Percentiles rank a stretch among this genome's conserved stretches.
phyloP scores from a whole-genome alignment of 768 basidiomycete species.

The Suillus decipiens region DNA sequence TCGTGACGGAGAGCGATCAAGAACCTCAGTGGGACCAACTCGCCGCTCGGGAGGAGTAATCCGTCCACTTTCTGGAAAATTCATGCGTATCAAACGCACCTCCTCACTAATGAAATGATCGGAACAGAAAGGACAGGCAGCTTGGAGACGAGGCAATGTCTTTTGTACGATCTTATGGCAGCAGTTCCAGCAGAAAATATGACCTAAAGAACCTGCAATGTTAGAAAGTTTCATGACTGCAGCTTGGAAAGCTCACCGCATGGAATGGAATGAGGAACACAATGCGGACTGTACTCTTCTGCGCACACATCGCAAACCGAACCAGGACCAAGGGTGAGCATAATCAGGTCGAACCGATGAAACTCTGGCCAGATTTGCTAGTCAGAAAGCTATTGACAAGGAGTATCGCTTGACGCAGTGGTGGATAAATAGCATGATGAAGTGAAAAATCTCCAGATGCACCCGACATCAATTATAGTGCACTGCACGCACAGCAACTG shows the following conservation, averaged over 20 bases:
- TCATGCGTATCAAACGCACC: conserved; percentile 76
- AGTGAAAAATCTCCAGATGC: conserved; percentile 34
- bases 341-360: conserved; percentile 42
- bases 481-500: conserved; percentile 17
- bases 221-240: neutral
- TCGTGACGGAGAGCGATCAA: conserved; percentile 44
- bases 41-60: conserved; percentile 58
- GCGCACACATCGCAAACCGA: conserved; percentile 90
- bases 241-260: conserved; percentile 55
- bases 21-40: conserved; percentile 48
- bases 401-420: conserved; percentile 44
- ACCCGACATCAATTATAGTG: conserved; percentile 24
- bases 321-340: conserved; percentile 82
- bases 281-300: conserved; percentile 76
- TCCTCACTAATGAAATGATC: conserved; percentile 66
- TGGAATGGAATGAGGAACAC: conserved; percentile 76
- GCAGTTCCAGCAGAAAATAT: conserved; percentile 77
- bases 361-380: conserved; percentile 40
- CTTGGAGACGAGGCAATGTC: conserved; percentile 63
- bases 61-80: conserved; percentile 69
- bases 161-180: conserved; percentile 82
- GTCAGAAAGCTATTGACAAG: conserved; percentile 40
- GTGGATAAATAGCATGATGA: conserved; percentile 49
- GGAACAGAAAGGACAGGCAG: conserved; percentile 84
- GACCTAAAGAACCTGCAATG: conserved; percentile 46